Conservation (phyloP, 345 rosid genomes). For the Syzygium jambos region DNA sequence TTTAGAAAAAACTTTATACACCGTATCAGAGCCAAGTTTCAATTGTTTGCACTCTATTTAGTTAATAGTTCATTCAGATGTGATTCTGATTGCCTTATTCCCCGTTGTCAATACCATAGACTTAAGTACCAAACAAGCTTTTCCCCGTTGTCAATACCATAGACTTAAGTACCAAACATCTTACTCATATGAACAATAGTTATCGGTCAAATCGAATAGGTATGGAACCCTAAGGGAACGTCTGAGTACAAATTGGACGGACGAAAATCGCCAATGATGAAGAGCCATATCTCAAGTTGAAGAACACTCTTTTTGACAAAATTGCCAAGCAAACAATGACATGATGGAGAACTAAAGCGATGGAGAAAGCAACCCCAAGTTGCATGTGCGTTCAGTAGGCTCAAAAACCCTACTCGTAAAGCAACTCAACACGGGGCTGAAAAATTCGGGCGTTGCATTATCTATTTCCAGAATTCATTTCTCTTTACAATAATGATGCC, state of each 20-base stretch:
- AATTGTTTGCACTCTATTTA: neutral
- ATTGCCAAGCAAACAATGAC: neutral
- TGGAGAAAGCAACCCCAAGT: neutral
- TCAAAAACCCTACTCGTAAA: neutral
- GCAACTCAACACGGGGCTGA: neutral
- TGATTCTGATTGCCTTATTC: neutral
- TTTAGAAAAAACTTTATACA: neutral
- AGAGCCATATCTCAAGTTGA: neutral
- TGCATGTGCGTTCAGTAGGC: neutral
- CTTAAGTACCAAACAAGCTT: neutral
- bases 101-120: neutral
- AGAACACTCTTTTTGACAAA: neutral
- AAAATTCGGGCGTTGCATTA: neutral
- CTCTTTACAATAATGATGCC: neutral
- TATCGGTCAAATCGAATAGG: neutral
- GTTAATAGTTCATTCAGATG: neutral
- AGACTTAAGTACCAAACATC: neutral
- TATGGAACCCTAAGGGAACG: neutral
- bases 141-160: neutral
- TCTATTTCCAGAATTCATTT: neutral
- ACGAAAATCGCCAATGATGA: neutral
- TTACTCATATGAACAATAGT: neutral
- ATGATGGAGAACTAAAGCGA: neutral
- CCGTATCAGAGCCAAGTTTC: neutral
- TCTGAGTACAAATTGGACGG: neutral